These are phyloP conservation scores for Pterulicium gracile DNA, from an alignment of 1,284 basidiomycete genomes.

Conservation along the genomic window DNA sequence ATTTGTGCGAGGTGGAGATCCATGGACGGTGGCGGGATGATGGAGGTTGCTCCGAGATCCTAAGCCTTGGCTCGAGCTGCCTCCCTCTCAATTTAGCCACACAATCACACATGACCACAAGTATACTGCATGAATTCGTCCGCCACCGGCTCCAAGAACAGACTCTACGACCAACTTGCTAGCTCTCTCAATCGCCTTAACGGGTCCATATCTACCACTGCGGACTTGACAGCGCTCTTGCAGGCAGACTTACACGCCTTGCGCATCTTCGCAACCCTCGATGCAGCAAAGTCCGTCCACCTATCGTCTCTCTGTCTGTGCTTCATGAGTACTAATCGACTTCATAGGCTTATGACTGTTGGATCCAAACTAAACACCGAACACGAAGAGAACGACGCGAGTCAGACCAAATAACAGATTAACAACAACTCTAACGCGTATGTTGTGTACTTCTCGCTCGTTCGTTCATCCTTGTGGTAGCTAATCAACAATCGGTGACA, in stretches of 20 bases:
- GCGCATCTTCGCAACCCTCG: constrained; percentile 57
- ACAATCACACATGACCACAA: too few relatives aligned
- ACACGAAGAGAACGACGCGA: background rate
- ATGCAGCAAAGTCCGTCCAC: constrained; percentile 54
- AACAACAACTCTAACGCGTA: background rate
- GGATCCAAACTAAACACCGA: background rate
- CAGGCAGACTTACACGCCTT: constrained; percentile 63
- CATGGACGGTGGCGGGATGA: too few relatives aligned
- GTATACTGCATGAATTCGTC: too few relatives aligned
- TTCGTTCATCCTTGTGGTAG: background rate
- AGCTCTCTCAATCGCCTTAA: constrained; percentile 50
- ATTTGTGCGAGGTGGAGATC: constrained; percentile 16
- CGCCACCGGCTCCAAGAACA: constrained; percentile 63
- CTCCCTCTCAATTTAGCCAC: too few relatives aligned
- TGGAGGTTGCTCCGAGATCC: too few relatives aligned
- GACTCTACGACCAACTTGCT: constrained; percentile 59
- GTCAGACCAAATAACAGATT: background rate
- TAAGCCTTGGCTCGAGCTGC: too few relatives aligned
- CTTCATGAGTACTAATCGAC: constrained; percentile 10
- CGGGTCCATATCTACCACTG: constrained; percentile 49
- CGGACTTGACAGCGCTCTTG: constrained; percentile 60
- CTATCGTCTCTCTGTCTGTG: constrained; percentile 8
- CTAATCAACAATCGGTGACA: background rate
- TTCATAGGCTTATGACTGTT: constrained; percentile 2
- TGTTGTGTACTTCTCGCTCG: background rate